A percentile compares a stretch with the other conserved stretches of the same genome.
These are phyloP conservation scores for Myxozyma geophila DNA, from an alignment of 805 yeast species.

Conservation along the genomic window DNA sequence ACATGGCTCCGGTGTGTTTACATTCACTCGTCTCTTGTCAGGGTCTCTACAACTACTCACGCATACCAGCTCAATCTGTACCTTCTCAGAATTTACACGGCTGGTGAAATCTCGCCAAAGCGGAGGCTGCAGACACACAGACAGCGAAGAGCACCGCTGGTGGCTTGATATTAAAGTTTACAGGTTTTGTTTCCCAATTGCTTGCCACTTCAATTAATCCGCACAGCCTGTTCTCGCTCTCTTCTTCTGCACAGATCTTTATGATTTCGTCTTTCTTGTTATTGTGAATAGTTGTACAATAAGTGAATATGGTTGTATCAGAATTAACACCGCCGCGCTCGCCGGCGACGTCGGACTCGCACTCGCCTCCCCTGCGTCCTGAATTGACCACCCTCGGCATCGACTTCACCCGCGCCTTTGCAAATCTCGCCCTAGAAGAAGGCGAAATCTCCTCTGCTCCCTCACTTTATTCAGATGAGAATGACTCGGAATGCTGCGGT, in stretches of 20 bases:
- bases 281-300: neutral
- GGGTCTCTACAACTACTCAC: too few relatives aligned
- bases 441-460: neutral
- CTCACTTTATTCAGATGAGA: neutral
- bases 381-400: slow-evolving; percentile 24
- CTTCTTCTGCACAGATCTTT: slow-evolving; percentile 44
- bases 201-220: too few relatives aligned
- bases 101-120: too few relatives aligned
- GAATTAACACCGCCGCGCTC: slow-evolving; percentile 21
- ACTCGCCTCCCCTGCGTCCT: slow-evolving; percentile 6
- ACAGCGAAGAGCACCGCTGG: too few relatives aligned
- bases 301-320: neutral
- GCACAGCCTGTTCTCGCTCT: too few relatives aligned
- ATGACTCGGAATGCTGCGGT: slow-evolving; percentile 30
- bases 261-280: neutral
- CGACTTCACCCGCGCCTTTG: slow-evolving; percentile 32
- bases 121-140: too few relatives aligned
- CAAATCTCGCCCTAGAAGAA: slow-evolving; percentile 12
- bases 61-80: too few relatives aligned
- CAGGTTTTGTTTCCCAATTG: too few relatives aligned
- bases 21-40: too few relatives aligned
- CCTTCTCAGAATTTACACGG: too few relatives aligned
- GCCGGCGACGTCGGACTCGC: slow-evolving; percentile 5
- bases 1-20: too few relatives aligned
- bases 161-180: too few relatives aligned